These are phyloP conservation scores for Quambalaria eucalypti DNA, from an alignment of 1,284 basidiomycete genomes.

Conservation along the genomic window DNA sequence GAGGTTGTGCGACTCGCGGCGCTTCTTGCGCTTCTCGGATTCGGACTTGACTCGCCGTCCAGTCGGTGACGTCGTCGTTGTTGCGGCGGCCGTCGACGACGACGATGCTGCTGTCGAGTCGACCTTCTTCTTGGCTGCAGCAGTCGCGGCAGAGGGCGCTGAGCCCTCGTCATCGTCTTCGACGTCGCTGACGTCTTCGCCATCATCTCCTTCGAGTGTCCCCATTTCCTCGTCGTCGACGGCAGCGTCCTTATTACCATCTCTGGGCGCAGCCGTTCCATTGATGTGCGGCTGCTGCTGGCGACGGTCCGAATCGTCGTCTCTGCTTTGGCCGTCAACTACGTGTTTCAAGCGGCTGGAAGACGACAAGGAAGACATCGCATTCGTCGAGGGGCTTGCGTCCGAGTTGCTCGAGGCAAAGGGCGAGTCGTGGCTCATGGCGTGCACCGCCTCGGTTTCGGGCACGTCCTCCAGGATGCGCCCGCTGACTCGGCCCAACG, in stretches of 20 bases:
- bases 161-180: neutral
- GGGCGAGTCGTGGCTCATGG: neutral
- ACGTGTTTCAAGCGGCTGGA: too few relatives aligned
- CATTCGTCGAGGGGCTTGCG: neutral
- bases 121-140: neutral
- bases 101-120: neutral
- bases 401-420: neutral
- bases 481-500: neutral
- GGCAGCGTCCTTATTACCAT: neutral
- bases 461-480: neutral
- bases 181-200: neutral
- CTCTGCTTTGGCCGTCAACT: too few relatives aligned
- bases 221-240: neutral
- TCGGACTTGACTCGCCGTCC: neutral
- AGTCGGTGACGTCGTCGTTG: neutral
- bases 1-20: slow-evolving; percentile 79
- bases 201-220: neutral
- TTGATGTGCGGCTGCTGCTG: neutral
- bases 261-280: neutral
- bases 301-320: neutral
- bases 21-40: slow-evolving; percentile 63
- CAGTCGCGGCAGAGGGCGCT: neutral
- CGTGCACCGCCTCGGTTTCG: neutral
- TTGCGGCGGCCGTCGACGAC: neutral
- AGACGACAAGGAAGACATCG: too few relatives aligned